A percentile compares a stretch with the other conserved stretches of the same genome.
Conservation (phyloP, 2,329 filamentous ascomycete genomes). For the Neophaeococcomyces aloes region DNA sequence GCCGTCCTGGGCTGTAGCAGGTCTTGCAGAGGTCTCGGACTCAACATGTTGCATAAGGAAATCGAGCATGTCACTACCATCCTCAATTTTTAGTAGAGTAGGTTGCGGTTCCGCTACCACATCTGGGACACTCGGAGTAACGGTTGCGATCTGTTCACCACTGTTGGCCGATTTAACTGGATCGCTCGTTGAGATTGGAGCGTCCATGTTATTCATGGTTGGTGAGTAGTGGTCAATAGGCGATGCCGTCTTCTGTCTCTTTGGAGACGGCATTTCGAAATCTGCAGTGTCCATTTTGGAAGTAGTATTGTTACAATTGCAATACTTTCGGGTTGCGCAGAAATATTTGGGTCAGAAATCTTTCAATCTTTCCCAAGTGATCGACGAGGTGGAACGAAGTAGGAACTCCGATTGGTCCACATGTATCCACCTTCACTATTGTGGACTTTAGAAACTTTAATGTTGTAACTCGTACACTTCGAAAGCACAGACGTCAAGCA, state of each 20-base stretch:
- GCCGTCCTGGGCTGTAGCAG: not conserved
- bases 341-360: not conserved
- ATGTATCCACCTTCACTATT: too few relatives aligned
- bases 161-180: not conserved
- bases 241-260: constrained; percentile 16
- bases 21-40: constrained; percentile 12
- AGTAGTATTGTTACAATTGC: too few relatives aligned
- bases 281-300: constrained; percentile 15
- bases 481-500: too few relatives aligned
- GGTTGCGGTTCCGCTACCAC: too few relatives aligned
- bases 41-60: constrained; percentile 20
- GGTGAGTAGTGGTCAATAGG: constrained; percentile 8
- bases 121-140: not conserved
- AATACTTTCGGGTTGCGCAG: not conserved
- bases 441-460: too few relatives aligned
- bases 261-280: constrained; percentile 18
- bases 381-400: not conserved
- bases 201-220: not conserved
- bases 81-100: not conserved
- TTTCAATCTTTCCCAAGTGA: not conserved
- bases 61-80: constrained; percentile 12
- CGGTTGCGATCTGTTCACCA: not conserved
- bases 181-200: not conserved
- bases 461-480: too few relatives aligned
- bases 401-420: constrained; percentile 4